Conservation (phyloP, 768 basidiomycete species). For the Termitomyces bulborhizus region DNA sequence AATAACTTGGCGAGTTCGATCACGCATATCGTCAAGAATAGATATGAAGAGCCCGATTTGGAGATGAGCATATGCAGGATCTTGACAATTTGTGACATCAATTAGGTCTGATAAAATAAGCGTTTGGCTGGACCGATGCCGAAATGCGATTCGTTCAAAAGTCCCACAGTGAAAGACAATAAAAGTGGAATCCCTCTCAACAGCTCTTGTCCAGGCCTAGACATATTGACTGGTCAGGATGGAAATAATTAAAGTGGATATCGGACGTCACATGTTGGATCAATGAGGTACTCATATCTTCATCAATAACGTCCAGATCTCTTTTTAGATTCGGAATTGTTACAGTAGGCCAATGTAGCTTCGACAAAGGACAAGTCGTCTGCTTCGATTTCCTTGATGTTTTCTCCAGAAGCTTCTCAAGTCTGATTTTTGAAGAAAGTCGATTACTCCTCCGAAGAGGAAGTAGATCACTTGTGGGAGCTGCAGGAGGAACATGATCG, state of each 20-base stretch:
- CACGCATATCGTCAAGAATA: background rate
- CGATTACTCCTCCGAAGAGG: background rate
- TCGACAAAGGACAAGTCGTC: background rate
- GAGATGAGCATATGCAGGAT: background rate
- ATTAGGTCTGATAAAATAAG: constrained; percentile 4
- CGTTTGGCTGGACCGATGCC: constrained; percentile 3
- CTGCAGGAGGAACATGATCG: too few relatives aligned
- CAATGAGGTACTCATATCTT: background rate
- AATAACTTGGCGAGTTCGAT: background rate
- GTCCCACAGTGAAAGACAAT: constrained; percentile 1
- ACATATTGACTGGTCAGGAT: background rate
- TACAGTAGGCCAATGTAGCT: background rate
- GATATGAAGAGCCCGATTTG: constrained; percentile 1
- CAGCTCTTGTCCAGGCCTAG: constrained; percentile 6
- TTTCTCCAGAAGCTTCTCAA: background rate
- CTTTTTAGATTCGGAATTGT: background rate
- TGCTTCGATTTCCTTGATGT: too few relatives aligned
- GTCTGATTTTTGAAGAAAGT: background rate
- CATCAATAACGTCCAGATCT: background rate
- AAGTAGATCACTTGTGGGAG: too few relatives aligned
- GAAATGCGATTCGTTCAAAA: constrained; percentile 6
- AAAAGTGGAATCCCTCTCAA: constrained; percentile 6
- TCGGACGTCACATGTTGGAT: constrained; percentile 1
- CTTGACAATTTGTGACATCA: background rate
- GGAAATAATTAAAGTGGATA: background rate